Evolutionary conservation across 495 filamentous ascomycete genomes (phyloP).

Genomic region (Annulohypoxylon stygium): DNA sequence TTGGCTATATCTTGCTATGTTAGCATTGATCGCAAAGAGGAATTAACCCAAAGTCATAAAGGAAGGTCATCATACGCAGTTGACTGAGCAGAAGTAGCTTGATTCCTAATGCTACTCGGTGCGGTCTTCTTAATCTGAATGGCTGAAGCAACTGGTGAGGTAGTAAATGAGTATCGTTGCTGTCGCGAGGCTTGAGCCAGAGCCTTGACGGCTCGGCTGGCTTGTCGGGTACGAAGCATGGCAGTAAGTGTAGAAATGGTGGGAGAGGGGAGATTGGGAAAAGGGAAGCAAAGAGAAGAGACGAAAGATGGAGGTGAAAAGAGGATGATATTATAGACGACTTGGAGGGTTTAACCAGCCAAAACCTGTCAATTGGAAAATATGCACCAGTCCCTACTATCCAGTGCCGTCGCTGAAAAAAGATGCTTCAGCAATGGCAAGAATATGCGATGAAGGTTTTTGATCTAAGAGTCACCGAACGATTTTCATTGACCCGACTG

Average conservation of each 20-base stretch:
- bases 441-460: slow-evolving; percentile 33
- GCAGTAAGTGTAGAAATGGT: slow-evolving; percentile 26
- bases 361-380: slow-evolving; percentile 17
- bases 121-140: slow-evolving; percentile 50
- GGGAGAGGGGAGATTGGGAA: slow-evolving; percentile 8
- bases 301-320: slow-evolving; percentile 16
- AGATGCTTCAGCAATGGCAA: slow-evolving; percentile 40
- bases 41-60: background rate
- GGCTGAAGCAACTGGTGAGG: slow-evolving; percentile 41
- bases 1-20: slow-evolving; percentile 50
- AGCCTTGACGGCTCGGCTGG: slow-evolving; percentile 58
- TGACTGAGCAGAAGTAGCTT: slow-evolving; percentile 54
- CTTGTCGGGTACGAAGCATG: slow-evolving; percentile 61
- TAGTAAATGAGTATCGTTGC: slow-evolving; percentile 44
- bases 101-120: slow-evolving; percentile 53
- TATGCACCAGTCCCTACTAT: slow-evolving; percentile 30
- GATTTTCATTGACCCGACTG: slow-evolving; percentile 37
- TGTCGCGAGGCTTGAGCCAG: slow-evolving; percentile 55
- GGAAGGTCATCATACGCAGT: slow-evolving; percentile 43
- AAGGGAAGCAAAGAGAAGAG: slow-evolving; percentile 5
- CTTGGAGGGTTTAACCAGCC: slow-evolving; percentile 3
- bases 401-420: slow-evolving; percentile 23
- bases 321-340: background rate
- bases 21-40: slow-evolving; percentile 34
- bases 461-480: slow-evolving; percentile 36